A percentile compares a stretch with the other conserved stretches of the same genome.
Conservation (phyloP, 2,329 filamentous ascomycete species). For the Fusarium anguioides region DNA sequence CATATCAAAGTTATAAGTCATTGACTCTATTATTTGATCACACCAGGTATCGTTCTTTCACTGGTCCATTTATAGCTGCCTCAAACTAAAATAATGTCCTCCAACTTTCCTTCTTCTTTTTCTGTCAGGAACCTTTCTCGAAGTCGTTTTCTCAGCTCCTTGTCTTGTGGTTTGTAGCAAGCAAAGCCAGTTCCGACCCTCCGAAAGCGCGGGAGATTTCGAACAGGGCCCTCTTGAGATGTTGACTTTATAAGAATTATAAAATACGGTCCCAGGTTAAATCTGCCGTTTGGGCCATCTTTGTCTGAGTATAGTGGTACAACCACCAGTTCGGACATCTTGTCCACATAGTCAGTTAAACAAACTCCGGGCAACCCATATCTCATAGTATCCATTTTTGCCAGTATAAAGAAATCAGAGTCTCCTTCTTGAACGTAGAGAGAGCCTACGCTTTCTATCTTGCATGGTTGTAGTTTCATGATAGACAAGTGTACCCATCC, state of each 20-base stretch:
- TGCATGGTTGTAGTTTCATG: neutral
- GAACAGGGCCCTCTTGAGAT: accelerated
- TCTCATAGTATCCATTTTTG: accelerated
- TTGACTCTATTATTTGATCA: no score
- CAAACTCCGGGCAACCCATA: neutral
- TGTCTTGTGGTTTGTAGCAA: accelerated
- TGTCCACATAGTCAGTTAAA: accelerated
- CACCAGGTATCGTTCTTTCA: no score
- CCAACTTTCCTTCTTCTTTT: neutral
- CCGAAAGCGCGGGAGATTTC: neutral
- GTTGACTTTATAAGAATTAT: neutral
- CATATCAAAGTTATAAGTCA: no score
- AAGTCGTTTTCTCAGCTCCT: neutral
- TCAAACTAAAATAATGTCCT: neutral
- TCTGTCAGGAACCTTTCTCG: neutral
- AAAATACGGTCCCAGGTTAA: neutral
- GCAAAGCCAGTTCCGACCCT: neutral
- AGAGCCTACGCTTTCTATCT: accelerated
- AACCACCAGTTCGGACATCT: neutral
- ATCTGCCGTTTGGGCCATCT: neutral
- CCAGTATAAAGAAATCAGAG: accelerated
- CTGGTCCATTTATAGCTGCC: accelerated
- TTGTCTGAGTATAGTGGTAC: neutral
- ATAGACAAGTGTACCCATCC: neutral
- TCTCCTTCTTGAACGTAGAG: neutral